Conservation (phyloP, 768 basidiomycete genomes). For the Porpolomopsis calyptriformis region DNA sequence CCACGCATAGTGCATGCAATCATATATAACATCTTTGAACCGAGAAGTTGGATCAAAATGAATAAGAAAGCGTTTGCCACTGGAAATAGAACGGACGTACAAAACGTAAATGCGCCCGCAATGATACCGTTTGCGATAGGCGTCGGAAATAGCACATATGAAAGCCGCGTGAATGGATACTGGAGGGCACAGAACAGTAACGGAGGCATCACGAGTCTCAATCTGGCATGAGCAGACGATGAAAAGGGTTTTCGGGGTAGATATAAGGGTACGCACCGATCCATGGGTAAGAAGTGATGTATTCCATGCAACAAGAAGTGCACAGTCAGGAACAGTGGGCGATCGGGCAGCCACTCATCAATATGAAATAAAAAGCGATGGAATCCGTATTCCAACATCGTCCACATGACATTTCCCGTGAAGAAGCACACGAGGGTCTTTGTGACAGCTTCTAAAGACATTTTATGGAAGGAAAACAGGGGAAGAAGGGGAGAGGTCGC, state of each 20-base stretch:
- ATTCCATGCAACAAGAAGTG: slow-evolving; percentile 94
- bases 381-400: slow-evolving; percentile 81
- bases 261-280: slow-evolving; percentile 43
- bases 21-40: slow-evolving; percentile 65
- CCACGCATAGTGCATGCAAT: slow-evolving; percentile 87
- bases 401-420: slow-evolving; percentile 86
- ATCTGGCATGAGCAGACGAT: slow-evolving; percentile 26
- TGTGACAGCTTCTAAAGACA: slow-evolving; percentile 40
- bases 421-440: slow-evolving; percentile 65
- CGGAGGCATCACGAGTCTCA: slow-evolving; percentile 97
- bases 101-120: slow-evolving; percentile 69
- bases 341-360: slow-evolving; percentile 79
- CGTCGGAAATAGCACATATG: slow-evolving; percentile 69
- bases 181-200: slow-evolving; percentile 66
- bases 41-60: neutral
- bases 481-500: slow-evolving; percentile 45
- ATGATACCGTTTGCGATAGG: slow-evolving; percentile 88
- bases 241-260: neutral
- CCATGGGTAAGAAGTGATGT: slow-evolving; percentile 98
- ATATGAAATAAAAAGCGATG: slow-evolving; percentile 98
- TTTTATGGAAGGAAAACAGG: slow-evolving; percentile 31
- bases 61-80: slow-evolving; percentile 6
- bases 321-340: slow-evolving; percentile 62
- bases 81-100: slow-evolving; percentile 30
- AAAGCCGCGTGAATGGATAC: slow-evolving; percentile 80